phyloP scores from a whole-genome alignment of 2,329 filamentous ascomycete genomes.

The Cladosporium sp. region DNA sequence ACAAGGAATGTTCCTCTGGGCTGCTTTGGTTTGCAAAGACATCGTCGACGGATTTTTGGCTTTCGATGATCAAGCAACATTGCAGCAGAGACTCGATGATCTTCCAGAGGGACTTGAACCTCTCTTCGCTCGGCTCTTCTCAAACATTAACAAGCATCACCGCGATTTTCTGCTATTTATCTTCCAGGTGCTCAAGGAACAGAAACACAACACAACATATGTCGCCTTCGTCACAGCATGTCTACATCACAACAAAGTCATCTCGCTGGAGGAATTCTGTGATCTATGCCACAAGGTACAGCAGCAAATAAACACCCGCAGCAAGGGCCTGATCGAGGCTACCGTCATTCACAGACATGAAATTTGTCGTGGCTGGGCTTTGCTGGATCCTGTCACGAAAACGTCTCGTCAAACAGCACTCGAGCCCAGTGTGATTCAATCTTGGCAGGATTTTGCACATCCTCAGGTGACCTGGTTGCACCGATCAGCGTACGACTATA shows the following conservation, averaged over 20 bases:
- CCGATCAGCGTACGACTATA: constrained; percentile 5
- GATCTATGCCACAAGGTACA: background rate
- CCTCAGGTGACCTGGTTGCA: background rate
- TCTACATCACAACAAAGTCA: background rate
- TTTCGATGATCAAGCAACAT: background rate
- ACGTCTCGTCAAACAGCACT: background rate
- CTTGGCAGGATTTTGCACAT: too few species aligned
- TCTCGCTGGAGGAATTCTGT: background rate
- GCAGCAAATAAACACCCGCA: background rate
- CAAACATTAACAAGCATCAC: background rate
- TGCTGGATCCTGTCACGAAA: background rate
- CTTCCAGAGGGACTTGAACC: background rate
- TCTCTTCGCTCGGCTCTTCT: background rate
- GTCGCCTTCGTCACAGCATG: background rate
- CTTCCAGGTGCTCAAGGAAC: background rate
- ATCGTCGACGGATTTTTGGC: background rate
- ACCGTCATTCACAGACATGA: background rate
- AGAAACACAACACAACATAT: background rate
- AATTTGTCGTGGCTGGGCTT: background rate
- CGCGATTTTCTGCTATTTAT: background rate
- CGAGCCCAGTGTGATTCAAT: background rate
- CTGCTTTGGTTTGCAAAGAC: background rate
- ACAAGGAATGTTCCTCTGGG: background rate
- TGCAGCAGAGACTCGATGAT: background rate
- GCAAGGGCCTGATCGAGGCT: background rate